phyloP scores from a whole-genome alignment of 148 eudicot species.

The Rhododendron henanense region DNA sequence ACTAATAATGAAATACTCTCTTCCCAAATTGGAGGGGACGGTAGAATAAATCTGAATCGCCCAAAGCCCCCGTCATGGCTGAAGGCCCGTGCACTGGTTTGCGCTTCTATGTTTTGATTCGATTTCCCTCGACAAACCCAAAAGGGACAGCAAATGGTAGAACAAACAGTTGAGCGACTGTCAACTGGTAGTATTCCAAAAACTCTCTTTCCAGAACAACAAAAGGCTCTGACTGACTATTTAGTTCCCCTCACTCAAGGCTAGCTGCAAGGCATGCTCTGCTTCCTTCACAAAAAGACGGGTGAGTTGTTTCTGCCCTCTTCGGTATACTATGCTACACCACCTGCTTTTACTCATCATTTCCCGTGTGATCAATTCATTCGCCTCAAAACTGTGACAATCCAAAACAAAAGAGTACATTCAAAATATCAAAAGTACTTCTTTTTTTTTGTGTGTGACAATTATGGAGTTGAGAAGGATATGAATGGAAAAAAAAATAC shows the following conservation, averaged over 20 bases:
- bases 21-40: not conserved
- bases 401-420: not conserved
- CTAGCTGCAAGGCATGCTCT: slow-evolving; percentile 71
- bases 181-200: not conserved
- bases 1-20: not conserved
- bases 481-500: not conserved
- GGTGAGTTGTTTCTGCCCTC: slow-evolving; percentile 79
- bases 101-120: not conserved
- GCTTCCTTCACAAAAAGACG: slow-evolving; percentile 69
- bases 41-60: not conserved
- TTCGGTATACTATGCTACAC: slow-evolving; percentile 71
- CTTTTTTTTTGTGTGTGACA: too few relatives aligned
- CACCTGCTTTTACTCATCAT: slow-evolving; percentile 47
- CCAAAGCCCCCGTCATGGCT: not conserved
- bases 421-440: not conserved
- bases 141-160: not conserved
- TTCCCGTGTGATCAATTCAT: slow-evolving; percentile 7
- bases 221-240: not conserved
- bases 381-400: slow-evolving; percentile 31
- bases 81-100: not conserved
- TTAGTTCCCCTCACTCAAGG: slow-evolving; percentile 38
- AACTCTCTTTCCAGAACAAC: not conserved
- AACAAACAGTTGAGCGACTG: not conserved
- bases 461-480: not conserved
- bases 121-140: not conserved